Percentiles rank a stretch among this genome's conserved stretches.
Conservation (phyloP, 1,284 basidiomycete species). For the Trametes sp. region DNA sequence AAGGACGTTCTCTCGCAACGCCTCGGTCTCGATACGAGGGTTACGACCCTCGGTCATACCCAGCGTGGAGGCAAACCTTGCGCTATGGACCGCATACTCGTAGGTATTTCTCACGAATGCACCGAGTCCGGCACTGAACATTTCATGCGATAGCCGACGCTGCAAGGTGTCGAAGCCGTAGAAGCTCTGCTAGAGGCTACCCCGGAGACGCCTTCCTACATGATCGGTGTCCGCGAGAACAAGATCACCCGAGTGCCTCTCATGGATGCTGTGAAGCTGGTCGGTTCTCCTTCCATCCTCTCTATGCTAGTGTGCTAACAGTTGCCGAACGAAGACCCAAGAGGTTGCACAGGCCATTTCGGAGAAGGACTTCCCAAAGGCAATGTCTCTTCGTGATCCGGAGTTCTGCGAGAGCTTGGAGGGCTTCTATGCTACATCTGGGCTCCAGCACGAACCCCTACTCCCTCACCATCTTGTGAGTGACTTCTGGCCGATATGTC, state of each 20-base stretch:
- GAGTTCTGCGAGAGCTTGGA: slow-evolving; percentile 91
- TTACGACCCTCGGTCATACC: slow-evolving; percentile 98
- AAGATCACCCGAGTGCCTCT: slow-evolving; percentile 93
- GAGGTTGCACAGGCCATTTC: slow-evolving; percentile 86
- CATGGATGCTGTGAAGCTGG: slow-evolving; percentile 91
- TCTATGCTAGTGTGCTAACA: background rate
- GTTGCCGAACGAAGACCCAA: slow-evolving; percentile 68
- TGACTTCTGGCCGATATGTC: slow-evolving; percentile 2
- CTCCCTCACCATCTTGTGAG: slow-evolving; percentile 71
- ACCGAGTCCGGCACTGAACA: background rate
- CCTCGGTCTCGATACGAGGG: slow-evolving; percentile 93
- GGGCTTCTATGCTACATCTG: slow-evolving; percentile 82
- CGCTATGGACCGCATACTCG: slow-evolving; percentile 92
- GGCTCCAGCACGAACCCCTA: slow-evolving; percentile 63
- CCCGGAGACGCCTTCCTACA: slow-evolving; percentile 93
- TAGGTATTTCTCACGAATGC: slow-evolving; percentile 45
- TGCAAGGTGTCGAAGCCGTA: slow-evolving; percentile 96
- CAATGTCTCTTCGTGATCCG: slow-evolving; percentile 89
- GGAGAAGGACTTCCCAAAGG: slow-evolving; percentile 86
- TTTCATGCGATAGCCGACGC: slow-evolving; percentile 72
- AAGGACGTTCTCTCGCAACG: slow-evolving; percentile 89
- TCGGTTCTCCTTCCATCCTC: slow-evolving; percentile 39
- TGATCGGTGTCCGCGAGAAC: slow-evolving; percentile 97
- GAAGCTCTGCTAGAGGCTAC: slow-evolving; percentile 90
- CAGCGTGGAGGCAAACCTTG: slow-evolving; percentile 95